Percentiles rank a stretch among this genome's conserved stretches.
phyloP scores from a whole-genome alignment of 371 early-diverging fungal species.

The Rhizopus microsporus region DNA sequence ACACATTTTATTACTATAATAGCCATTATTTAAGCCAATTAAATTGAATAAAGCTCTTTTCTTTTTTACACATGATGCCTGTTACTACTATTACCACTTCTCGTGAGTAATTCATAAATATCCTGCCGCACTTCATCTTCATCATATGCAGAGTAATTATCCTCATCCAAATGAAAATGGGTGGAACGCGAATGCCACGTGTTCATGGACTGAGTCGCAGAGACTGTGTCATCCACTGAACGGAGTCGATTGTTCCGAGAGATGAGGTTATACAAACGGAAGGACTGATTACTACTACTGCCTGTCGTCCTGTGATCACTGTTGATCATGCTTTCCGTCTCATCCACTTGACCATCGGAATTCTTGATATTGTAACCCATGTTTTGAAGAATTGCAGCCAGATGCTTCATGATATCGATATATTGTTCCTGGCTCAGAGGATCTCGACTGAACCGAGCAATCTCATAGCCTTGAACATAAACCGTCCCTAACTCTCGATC shows the following conservation, averaged over 20 bases:
- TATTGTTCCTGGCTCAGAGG: conserved; percentile 41
- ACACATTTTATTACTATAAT: no score
- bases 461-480: conserved; percentile 61
- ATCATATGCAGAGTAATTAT: conserved; percentile 23
- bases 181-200: conserved; percentile 6
- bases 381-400: conserved; percentile 46
- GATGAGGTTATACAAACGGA: conserved; percentile 13
- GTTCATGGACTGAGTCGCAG: conserved; percentile 19
- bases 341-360: neutral
- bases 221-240: conserved; percentile 8
- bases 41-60: no score
- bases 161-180: conserved; percentile 1
- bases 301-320: conserved; percentile 11
- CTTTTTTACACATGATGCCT: no score
- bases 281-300: conserved; percentile 3
- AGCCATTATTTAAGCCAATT: no score
- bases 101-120: conserved; percentile 35
- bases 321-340: conserved; percentile 1
- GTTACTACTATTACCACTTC: conserved; percentile 3
- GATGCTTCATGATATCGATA: conserved; percentile 46
- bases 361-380: conserved; percentile 42
- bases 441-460: conserved; percentile 51
- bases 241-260: conserved; percentile 22
- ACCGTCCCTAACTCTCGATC: conserved; percentile 48
- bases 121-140: conserved; percentile 34